Evolutionary conservation across 768 basidiomycete genomes (phyloP).

Genomic region (Boletus rex-veris): DNA sequence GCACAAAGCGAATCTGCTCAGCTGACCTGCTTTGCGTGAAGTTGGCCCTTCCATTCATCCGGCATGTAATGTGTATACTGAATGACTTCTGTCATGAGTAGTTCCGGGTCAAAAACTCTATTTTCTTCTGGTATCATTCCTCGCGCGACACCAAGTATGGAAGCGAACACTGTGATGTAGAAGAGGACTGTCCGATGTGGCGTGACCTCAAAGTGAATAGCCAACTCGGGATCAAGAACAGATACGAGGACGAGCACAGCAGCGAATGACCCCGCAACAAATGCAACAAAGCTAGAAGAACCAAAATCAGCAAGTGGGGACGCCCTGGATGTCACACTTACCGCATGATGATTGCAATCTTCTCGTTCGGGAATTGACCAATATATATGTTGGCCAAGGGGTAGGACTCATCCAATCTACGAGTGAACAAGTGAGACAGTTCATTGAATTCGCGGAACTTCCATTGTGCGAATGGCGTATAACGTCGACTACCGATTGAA

Average conservation of each 20-base stretch:
- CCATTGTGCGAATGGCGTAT: constrained; percentile 95
- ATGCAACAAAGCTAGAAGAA: constrained; percentile 81
- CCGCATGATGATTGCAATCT: constrained; percentile 87
- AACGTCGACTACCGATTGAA: constrained; percentile 85
- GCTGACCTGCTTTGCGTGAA: constrained; percentile 83
- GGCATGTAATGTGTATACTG: constrained; percentile 97
- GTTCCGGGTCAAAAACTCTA: constrained; percentile 88
- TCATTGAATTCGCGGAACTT: constrained; percentile 99
- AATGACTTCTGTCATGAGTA: constrained; percentile 89
- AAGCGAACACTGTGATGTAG: constrained; percentile 86
- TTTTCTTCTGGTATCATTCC: constrained; percentile 98
- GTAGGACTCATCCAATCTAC: constrained; percentile 84
- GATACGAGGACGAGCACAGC: constrained; percentile 92
- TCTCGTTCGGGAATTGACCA: constrained; percentile 96
- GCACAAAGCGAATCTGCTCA: background rate
- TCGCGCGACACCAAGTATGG: constrained; percentile 81
- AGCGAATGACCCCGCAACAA: constrained; percentile 94
- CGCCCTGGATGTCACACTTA: constrained; percentile 34
- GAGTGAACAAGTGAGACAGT: constrained; percentile 85
- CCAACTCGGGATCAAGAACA: constrained; percentile 88
- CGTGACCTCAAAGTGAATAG: constrained; percentile 93
- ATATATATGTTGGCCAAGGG: constrained; percentile 92
- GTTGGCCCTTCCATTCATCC: constrained; percentile 80
- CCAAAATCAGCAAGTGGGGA: background rate
- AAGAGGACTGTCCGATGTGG: constrained; percentile 91